Percentiles rank a stretch among this genome's conserved stretches.
Conservation (phyloP, 2,329 filamentous ascomycete species). For the Thielaviopsis ethacetica region DNA sequence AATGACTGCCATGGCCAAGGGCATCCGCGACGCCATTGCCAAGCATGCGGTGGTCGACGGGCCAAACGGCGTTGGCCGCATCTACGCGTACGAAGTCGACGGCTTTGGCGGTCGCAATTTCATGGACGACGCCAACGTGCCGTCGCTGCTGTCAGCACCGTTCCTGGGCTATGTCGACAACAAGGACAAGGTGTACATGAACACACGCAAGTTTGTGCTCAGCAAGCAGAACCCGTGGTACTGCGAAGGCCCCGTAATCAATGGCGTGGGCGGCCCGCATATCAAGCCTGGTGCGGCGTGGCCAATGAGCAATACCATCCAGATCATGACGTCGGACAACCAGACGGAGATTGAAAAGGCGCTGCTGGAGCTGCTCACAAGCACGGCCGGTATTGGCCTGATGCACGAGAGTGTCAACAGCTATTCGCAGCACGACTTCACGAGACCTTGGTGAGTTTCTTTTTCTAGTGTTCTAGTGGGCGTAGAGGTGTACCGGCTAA, state of each 20-base stretch:
- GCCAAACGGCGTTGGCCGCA: conserved; percentile 29
- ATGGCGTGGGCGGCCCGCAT: conserved; percentile 52
- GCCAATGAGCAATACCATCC: conserved; percentile 40
- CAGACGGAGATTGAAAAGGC: conserved; percentile 22
- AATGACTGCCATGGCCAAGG: conserved; percentile 42
- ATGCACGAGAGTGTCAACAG: conserved; percentile 30
- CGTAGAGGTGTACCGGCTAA: background rate
- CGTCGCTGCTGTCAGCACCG: conserved; percentile 47
- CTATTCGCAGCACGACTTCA: conserved; percentile 19
- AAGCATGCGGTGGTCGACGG: conserved; percentile 51
- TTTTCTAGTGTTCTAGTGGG: too few relatives aligned
- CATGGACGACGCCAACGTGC: conserved; percentile 61
- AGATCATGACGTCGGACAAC: conserved; percentile 29
- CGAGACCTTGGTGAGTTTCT: conserved; percentile 21
- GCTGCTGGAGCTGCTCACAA: conserved; percentile 24
- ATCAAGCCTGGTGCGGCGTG: conserved; percentile 44
- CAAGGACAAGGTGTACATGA: conserved; percentile 53
- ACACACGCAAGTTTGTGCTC: conserved; percentile 65
- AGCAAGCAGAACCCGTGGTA: conserved; percentile 67
- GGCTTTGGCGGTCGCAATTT: conserved; percentile 50
- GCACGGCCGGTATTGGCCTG: conserved; percentile 26
- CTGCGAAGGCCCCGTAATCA: conserved; percentile 47
- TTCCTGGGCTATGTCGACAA: conserved; percentile 43
- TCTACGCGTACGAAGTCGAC: conserved; percentile 65
- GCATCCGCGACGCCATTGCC: conserved; percentile 51